Evolutionary conservation across 805 yeast species (phyloP), one percentile per base, ranked within the genome.

Genomic region (Metschnikowia henanensis): DNA sequence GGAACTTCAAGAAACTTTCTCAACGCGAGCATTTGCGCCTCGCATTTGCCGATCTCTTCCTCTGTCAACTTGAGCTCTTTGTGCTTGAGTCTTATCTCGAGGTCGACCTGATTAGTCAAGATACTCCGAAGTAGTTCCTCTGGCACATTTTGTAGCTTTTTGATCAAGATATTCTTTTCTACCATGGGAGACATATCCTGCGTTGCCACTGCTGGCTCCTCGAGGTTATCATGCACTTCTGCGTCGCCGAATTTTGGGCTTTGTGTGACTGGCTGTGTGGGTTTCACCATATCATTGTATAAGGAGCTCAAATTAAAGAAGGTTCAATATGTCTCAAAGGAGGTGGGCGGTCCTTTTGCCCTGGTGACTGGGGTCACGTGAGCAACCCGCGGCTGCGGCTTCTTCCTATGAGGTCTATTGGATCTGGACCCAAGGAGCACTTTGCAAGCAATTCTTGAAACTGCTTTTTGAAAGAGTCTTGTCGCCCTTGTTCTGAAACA

Each of bases 41-140:
- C 82, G 26, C 81, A 77, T 50, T 78, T 78, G 12, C 74, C 71
- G 1, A 81, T 68, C 51, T 82, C 87, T 31, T 72, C 70, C 41
- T 78, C 75, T 1, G 80, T 68, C 17, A 73, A 58, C 30, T 70
- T 64, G 35, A 75, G 57, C 57, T 83, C 87, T 45, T 76, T 72
- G 59, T 81, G 84, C 42, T 79, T 81, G 38, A 83, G 61, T 22
- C 83, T 55, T 10, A 82, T 79, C 51, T 82, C 87, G 35, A 81
- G 56, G 56, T 82, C 83, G 16, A 82, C 64, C 50, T 79, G 80
- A 45, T 76, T 66, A 39, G 66, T 59, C 34, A 72, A 57, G 29
- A 68, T 60, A 35, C 34, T 45, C 9, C 57, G 54, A 29, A 53
- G 56, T 18, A 49, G 47, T 18, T 53, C 57, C 26, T 46, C 45